These are phyloP conservation scores for Ceratocystis alfenasii DNA, from an alignment of 2,329 filamentous ascomycete genomes.

Conservation along the genomic window DNA sequence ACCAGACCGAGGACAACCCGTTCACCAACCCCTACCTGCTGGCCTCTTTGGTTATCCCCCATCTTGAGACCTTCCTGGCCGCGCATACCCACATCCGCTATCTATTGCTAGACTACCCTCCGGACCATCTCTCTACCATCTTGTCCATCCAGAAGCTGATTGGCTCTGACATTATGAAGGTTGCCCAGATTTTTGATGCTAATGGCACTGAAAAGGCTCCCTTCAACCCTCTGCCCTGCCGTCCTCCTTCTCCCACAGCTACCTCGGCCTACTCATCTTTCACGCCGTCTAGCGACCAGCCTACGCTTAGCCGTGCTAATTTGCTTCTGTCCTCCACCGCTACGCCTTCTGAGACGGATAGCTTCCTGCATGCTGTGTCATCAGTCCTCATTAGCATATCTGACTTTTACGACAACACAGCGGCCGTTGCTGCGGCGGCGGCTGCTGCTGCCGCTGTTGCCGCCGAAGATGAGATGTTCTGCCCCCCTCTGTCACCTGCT, in stretches of 20 bases:
- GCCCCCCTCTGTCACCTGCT: conserved; percentile 20
- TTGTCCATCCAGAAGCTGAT: conserved; percentile 46
- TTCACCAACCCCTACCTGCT: conserved; percentile 43
- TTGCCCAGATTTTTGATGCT: conserved; percentile 44
- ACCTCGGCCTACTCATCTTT: conserved; percentile 26
- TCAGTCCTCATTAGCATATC: conserved; percentile 38
- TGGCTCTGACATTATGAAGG: conserved; percentile 44
- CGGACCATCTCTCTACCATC: conserved; percentile 44
- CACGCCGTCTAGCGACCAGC: conserved; percentile 23
- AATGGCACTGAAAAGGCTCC: conserved; percentile 26
- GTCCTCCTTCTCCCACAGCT: conserved; percentile 26
- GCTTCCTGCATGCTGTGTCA: conserved; percentile 42
- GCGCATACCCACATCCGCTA: conserved; percentile 42
- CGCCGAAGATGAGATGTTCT: conserved; percentile 4
- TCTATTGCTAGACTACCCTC: conserved; percentile 47
- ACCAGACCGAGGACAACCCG: conserved; percentile 42
- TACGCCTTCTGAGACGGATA: conserved; percentile 41
- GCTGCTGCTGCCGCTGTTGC: not conserved
- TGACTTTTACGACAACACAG: conserved; percentile 17
- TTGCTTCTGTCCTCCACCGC: conserved; percentile 46
- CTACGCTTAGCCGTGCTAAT: conserved; percentile 41
- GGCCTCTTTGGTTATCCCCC: conserved; percentile 47
- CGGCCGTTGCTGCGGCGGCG: not conserved
- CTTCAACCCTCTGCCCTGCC: conserved; percentile 22
- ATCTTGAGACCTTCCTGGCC: conserved; percentile 48